Base-by-base conservation (phyloP, 2,329 filamentous ascomycete genomes). In the Colletotrichum sp. region DNA sequence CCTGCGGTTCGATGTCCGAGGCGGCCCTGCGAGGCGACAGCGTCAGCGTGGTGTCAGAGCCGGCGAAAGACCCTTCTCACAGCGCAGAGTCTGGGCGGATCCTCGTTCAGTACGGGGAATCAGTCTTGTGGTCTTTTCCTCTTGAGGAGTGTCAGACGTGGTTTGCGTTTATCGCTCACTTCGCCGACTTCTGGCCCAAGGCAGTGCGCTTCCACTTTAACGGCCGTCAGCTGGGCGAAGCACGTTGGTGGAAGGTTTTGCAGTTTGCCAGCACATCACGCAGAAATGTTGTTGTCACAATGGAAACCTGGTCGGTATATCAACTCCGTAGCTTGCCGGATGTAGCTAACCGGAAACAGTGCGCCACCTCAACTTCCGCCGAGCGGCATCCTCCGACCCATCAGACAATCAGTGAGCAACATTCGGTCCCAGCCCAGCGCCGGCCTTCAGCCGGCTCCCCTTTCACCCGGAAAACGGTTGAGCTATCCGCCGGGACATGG, bases 151-250 rank as follows among this genome's bases (percentile, higher is more conserved):
- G 87, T 68, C 79, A 81, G 30, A 87, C 85, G 1, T 89, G 87
- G 87, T 86, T 89, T 63, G 79, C 79, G 5, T 88, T 89, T 62
- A 55, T 87, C 4, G 81, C 85, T 1, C 85, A 86, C 57, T 89
- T 89, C 60, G 80, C 81, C 55, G 82, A 84, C 7, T 88, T 87
- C 74, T 88, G 87, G 86, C 86, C 87, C 1, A 79, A 79, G 12
- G 77, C 77, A 3, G 72, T 87, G 2, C 81, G 83, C n/a, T 87
- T 88, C 39, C 84, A 80, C 62, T 81, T 83, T 28, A 81, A 82
- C 21, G 80, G 80, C 9, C 82, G 81, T 59, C 68, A 78, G 4
- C 65, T 86, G 3, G 80, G 79, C n/a, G 70, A 76, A 5, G 78
- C 81, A 4, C 79, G 78, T 28, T 85, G 81, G 84, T 79, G 79